Base-by-base conservation (phyloP, 352 stramenopile genomes). In the Phytopythium vexans region DNA sequence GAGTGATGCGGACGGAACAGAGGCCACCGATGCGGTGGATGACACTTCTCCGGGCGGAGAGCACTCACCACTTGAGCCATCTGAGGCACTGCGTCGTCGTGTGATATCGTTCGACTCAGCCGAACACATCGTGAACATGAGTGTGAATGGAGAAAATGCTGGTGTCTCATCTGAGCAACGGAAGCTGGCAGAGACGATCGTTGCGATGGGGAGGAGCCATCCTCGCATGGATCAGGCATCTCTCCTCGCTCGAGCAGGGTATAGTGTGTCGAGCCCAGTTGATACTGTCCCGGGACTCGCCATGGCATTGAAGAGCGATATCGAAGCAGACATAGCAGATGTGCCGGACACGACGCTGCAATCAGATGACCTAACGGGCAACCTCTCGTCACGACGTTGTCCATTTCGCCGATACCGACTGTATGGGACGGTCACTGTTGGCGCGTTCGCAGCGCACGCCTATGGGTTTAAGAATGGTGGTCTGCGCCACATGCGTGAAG, bases 391-490 rank as follows among this genome's bases (percentile, higher is more conserved):
- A 59, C 47, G 12, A 66, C 54, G 41, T 16, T 49, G 44, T 45
- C 35, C 11, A 60, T 92, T 91, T 64, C 54, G 72, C 27, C 66
- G 76, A 8, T 64, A 84, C 37, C 67, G 68, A 27, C 83, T 94
- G 76, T 89, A 91, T 47, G 84, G 77, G 16, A 94, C 82, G 0
- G 88, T 74, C 5, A 94, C 84, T 0, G 84, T 94, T 8, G 84
- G 84, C 1, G 84, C 84, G 3, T 94, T 94, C 67, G 80, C 84
- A 12, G 84, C 84, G 4, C 84, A 94, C 54, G 78, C 88, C 11
- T 94, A 94, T 49, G 82, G 80, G 9, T 94, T 94, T 56, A 82
- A 79, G 34, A 86, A 75, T 12, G 84, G 84, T 27, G 84, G 84
- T 4, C 69, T 91, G 41, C 80, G 84, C 8, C 84, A 94, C 37